A percentile compares a stretch with the other conserved stretches of the same genome.
Conservation (phyloP, 1,284 basidiomycete genomes). For the Pseudozyma hubeiensis region DNA sequence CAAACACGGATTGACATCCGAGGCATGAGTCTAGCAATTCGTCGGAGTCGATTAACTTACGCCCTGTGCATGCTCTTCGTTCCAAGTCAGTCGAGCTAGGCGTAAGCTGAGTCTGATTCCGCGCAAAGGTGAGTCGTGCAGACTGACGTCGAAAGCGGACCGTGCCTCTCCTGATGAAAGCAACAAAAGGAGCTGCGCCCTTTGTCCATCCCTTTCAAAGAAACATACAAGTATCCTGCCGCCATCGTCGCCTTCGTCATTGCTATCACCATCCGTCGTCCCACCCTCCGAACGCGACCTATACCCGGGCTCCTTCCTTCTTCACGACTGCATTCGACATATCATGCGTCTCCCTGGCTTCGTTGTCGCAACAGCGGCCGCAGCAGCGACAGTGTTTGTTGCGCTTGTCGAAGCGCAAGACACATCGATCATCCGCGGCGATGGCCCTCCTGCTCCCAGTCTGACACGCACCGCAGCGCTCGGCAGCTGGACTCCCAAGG, state of each 20-base stretch:
- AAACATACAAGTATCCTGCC: too few species aligned
- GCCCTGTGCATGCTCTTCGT: too few species aligned
- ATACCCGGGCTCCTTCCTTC: neutral
- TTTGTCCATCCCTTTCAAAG: too few species aligned
- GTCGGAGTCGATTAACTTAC: too few species aligned
- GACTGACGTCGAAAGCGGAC: too few species aligned
- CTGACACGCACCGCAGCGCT: conserved; percentile 32
- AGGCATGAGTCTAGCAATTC: too few species aligned
- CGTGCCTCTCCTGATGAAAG: too few species aligned
- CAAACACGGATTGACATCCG: too few species aligned
- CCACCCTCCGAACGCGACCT: neutral
- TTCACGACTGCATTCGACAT: neutral
- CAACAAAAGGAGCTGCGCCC: too few species aligned
- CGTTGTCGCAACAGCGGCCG: conserved; percentile 13
- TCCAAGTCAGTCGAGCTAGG: too few species aligned
- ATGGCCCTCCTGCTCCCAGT: conserved; percentile 41
- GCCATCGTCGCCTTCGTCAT: neutral
- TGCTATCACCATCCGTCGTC: conserved; percentile 1
- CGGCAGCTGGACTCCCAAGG: conserved; percentile 44
- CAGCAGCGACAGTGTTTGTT: conserved; percentile 17
- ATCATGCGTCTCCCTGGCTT: conserved; percentile 29
- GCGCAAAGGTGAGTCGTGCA: too few species aligned
- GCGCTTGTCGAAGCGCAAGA: conserved; percentile 29
- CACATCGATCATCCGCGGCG: conserved; percentile 32
- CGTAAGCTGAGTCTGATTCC: too few species aligned